Evolutionary conservation across 1,284 basidiomycete species (phyloP), one percentile per base, ranked within the genome.

Genomic region (Ceratobasidium sp.): DNA sequence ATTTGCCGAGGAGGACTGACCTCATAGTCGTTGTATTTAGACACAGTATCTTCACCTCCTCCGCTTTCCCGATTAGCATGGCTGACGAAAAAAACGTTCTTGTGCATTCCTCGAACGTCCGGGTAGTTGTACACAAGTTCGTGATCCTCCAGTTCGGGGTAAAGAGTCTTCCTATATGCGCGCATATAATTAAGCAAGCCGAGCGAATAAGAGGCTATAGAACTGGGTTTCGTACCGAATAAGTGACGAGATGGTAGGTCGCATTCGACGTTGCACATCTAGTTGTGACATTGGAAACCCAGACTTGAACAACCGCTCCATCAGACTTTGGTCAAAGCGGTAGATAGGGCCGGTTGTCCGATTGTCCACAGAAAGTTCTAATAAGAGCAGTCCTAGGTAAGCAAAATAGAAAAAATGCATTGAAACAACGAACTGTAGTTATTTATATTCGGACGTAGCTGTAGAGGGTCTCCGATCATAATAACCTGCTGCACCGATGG

Each of bases 381-480:
- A 6, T 29, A 2, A 48, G n/a, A 57, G 27, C 22, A 33, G 29
- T 22, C 17, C 31, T 33, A 19, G 4, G 27, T 15, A 15, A 15
- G 14, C 29, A 19, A 17, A 57, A n/a, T n/a, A n/a, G n/a, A n/a
- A n/a, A n/a, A n/a, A n/a, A n/a, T n/a, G n/a, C n/a, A 33, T 59
- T 33, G 14, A 15, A n/a, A 59, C n/a, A n/a, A 80, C 87, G 50
- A 75, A 92, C 92, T 80, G 76, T 87, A 93, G 33, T 87, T 90
- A 73, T 89, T 89, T 54, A 93, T 77, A 0, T 85, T 91, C 0
- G 91, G 91, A 2, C 91, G 86, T 1, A 93, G 84, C 81, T 93
- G 92, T 1, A 87, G 83, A 0, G 92, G 91, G 77, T 93, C 91
- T 0, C 91, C 91, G 33, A 93, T 91, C 48, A 88, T 83, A 65